Percentiles rank a stretch among this genome's conserved stretches.
These are phyloP conservation scores for Neurospora hispaniola DNA, from an alignment of 495 filamentous ascomycete genomes.

Conservation along the genomic window DNA sequence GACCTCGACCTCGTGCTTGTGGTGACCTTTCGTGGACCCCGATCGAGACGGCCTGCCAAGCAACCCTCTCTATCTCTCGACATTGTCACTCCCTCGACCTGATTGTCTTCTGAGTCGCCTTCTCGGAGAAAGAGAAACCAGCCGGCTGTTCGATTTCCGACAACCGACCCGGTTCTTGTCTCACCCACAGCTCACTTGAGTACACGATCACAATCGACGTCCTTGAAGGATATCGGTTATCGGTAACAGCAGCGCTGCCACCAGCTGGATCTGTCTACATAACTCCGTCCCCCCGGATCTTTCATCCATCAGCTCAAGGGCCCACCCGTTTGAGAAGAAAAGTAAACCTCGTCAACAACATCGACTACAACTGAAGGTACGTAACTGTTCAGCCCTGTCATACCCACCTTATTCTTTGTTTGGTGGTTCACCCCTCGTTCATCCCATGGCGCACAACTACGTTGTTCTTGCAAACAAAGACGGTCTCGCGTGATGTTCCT, in stretches of 20 bases:
- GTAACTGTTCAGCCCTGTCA: neutral
- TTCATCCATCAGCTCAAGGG: neutral
- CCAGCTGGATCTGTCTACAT: conserved; percentile 29
- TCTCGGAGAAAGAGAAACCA: conserved; percentile 10
- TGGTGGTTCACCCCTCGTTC: neutral
- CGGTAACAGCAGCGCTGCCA: conserved; percentile 25
- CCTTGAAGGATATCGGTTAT: conserved; percentile 25
- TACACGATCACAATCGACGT: conserved; percentile 17
- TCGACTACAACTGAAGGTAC: neutral
- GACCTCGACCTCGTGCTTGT: conserved; percentile 4
- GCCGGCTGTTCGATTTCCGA: conserved; percentile 21
- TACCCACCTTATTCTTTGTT: neutral
- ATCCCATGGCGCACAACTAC: neutral
- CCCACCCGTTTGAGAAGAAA: neutral
- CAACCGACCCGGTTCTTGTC: conserved; percentile 22
- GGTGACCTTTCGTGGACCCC: conserved; percentile 12
- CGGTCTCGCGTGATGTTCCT: neutral
- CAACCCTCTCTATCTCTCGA: conserved; percentile 7
- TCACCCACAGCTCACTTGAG: conserved; percentile 14
- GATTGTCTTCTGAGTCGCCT: conserved; percentile 18
- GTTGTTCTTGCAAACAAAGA: neutral
- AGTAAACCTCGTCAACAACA: neutral
- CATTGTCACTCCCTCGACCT: conserved; percentile 26
- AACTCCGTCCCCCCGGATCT: neutral
- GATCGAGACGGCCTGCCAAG: conserved; percentile 5